Evolutionary conservation across 805 yeast species (phyloP).

Genomic region (Metschnikowia bowlesiae): DNA sequence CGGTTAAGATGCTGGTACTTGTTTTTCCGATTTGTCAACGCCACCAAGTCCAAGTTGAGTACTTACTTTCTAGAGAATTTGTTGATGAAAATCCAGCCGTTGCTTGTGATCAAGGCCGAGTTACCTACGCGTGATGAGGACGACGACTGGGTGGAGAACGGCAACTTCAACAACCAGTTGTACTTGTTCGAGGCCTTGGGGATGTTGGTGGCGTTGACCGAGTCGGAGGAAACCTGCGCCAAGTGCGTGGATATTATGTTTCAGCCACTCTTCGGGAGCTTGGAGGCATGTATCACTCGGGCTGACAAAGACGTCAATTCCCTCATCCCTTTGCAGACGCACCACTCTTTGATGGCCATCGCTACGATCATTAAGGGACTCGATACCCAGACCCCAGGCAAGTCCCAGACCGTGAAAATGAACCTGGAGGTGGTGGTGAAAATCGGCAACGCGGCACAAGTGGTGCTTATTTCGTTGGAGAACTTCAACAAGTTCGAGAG

Average conservation of each 20-base stretch:
- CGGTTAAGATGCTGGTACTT: slow-evolving; percentile 87
- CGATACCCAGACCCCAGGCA: slow-evolving; percentile 45
- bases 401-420: slow-evolving; percentile 17
- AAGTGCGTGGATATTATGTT: slow-evolving; percentile 60
- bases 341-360: slow-evolving; percentile 81
- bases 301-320: slow-evolving; percentile 34
- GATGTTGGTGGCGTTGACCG: slow-evolving; percentile 50
- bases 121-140: slow-evolving; percentile 53
- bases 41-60: slow-evolving; percentile 59
- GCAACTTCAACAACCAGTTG: slow-evolving; percentile 70
- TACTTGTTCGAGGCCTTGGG: slow-evolving; percentile 87
- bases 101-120: slow-evolving; percentile 61
- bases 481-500: slow-evolving; percentile 59
- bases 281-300: slow-evolving; percentile 57
- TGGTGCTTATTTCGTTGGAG: slow-evolving; percentile 78
- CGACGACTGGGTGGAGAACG: slow-evolving; percentile 43
- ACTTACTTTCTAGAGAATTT: slow-evolving; percentile 52
- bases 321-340: slow-evolving; percentile 63
- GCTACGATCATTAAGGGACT: slow-evolving; percentile 89
- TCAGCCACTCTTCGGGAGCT: slow-evolving; percentile 67
- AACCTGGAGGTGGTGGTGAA: slow-evolving; percentile 38
- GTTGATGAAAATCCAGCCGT: slow-evolving; percentile 55
- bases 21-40: slow-evolving; percentile 74
- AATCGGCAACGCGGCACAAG: slow-evolving; percentile 69
- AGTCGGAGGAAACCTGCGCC: slow-evolving; percentile 26